A percentile compares a stretch with the other conserved stretches of the same genome.
Evolutionary conservation across 1,139 yeast species (phyloP).

Genomic region (Suhomyces anneliseae): DNA sequence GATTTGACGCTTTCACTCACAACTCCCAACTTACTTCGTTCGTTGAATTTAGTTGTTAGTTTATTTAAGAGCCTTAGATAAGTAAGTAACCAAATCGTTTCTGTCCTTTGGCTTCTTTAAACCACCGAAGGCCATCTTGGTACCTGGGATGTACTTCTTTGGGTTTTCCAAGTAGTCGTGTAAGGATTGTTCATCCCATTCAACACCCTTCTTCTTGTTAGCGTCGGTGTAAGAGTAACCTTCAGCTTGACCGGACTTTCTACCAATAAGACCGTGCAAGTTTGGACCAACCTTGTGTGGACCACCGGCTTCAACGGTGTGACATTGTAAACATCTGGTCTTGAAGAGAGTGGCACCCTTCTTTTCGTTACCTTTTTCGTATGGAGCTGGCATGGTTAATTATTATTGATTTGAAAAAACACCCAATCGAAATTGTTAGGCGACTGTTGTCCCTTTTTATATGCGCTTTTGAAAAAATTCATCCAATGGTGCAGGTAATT

Average conservation of each 20-base stretch:
- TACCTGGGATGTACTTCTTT: slow-evolving; percentile 99
- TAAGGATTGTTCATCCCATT: slow-evolving; percentile 86
- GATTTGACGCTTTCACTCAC: too few relatives aligned
- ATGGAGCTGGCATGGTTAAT: slow-evolving; percentile 58
- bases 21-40: background rate
- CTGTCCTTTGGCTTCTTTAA: slow-evolving; percentile 99
- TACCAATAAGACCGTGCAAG: slow-evolving; percentile 91
- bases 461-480: slow-evolving; percentile 8
- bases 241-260: slow-evolving; percentile 86
- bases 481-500: slow-evolving; percentile 12
- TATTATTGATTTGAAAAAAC: slow-evolving; percentile 4
- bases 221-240: slow-evolving; percentile 98
- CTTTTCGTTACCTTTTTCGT: slow-evolving; percentile 79
- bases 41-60: background rate
- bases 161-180: slow-evolving; percentile 98
- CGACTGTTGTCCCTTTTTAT: slow-evolving; percentile 10
- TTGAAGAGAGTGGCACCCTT: slow-evolving; percentile 98
- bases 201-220: slow-evolving; percentile 93
- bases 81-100: slow-evolving; percentile 92
- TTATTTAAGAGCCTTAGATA: slow-evolving; percentile 54
- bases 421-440: background rate
- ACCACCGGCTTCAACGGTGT: slow-evolving; percentile 94
- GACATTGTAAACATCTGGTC: slow-evolving; percentile 99
- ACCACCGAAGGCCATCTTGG: slow-evolving; percentile 99
- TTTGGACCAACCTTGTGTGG: slow-evolving; percentile 99